Evolutionary conservation across 2,329 filamentous ascomycete genomes (phyloP).

Genomic region (Aspergillus niger): DNA sequence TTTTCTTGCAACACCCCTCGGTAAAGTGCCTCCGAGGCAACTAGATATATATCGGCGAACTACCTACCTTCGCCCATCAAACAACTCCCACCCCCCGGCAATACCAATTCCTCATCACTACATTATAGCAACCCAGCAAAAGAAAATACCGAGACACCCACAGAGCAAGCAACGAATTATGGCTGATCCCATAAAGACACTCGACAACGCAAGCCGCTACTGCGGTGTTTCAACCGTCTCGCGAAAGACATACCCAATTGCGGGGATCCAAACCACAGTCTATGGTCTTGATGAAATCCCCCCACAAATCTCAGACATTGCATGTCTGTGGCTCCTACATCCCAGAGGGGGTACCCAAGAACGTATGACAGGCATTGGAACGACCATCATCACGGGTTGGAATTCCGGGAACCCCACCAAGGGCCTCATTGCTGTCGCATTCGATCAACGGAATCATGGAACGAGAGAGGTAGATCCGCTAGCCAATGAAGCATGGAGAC

Average conservation of each 20-base stretch:
- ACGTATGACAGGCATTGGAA: slow-evolving; percentile 74
- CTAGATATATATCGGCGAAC: neutral
- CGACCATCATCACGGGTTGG: slow-evolving; percentile 69
- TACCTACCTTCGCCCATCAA: neutral
- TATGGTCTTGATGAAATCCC: slow-evolving; percentile 78
- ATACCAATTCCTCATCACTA: neutral
- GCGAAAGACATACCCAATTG: slow-evolving; percentile 67
- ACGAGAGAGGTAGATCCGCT: slow-evolving; percentile 65
- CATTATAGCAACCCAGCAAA: neutral
- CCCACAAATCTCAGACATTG: slow-evolving; percentile 56
- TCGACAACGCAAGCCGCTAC: slow-evolving; percentile 26
- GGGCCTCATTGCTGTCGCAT: slow-evolving; percentile 77
- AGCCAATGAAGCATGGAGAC: slow-evolving; percentile 76
- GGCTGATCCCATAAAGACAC: slow-evolving; percentile 39
- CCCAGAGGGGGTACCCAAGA: slow-evolving; percentile 70
- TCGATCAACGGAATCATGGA: slow-evolving; percentile 94
- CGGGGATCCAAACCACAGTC: slow-evolving; percentile 75
- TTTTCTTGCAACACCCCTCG: neutral
- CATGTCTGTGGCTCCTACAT: slow-evolving; percentile 90
- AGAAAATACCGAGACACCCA: too few species aligned
- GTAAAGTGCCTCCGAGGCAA: neutral
- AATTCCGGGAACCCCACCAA: slow-evolving; percentile 52
- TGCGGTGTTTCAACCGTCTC: slow-evolving; percentile 55
- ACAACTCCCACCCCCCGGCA: neutral
- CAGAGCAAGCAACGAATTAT: slow-evolving; percentile 21